Base-by-base conservation (phyloP, 768 basidiomycete genomes). In the Lactarius vividus region DNA sequence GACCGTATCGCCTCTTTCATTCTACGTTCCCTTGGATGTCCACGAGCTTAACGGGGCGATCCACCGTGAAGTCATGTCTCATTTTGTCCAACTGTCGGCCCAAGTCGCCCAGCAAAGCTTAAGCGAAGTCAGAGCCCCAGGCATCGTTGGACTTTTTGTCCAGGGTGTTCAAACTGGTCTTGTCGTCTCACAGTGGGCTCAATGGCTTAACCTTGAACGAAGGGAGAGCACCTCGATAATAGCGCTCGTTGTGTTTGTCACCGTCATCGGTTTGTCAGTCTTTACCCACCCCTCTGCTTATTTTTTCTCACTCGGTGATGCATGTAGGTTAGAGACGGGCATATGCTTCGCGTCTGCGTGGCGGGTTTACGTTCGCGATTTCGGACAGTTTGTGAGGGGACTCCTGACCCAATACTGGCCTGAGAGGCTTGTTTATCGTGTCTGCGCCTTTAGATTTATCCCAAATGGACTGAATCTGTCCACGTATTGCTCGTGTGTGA, bases 151-250 rank as follows among this genome's bases (percentile, higher is more conserved):
- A 23, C 49, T 66, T 23, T 66, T 66, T 23, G 13, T 66, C 16
- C 65, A 66, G n/a, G 65, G 65, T 9, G 13, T 66, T 11, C 61
- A 66, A 46, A 59, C 40, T 16, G 65, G 65, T 46, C 53, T 66
- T 40, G 57, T 66, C 40, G 3, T 66, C 49, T 53, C 61, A n/a
- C 65, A 66, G 57, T 39, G 59, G 11, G 53, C 61, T 9, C 65
- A 44, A n/a, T 66, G 65, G 65, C 57, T 63, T 20, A 44, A 4
- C 28, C 57, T 63, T 20, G 40, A 46, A 23, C 61, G 40, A 31
- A 59, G 2, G 39, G 65, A 66, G 5, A 52, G 61, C 6, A 3
- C 8, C 18, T 26, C 16, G 0, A 54, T 66, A 31, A 63, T 35
- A 4, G 4, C 20, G 2, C 65, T 66, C 20, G 61, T 66, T 13